A percentile compares a stretch with the other conserved stretches of the same genome.
Evolutionary conservation across 768 basidiomycete species (phyloP).

Genomic region (Mycena filopes): DNA sequence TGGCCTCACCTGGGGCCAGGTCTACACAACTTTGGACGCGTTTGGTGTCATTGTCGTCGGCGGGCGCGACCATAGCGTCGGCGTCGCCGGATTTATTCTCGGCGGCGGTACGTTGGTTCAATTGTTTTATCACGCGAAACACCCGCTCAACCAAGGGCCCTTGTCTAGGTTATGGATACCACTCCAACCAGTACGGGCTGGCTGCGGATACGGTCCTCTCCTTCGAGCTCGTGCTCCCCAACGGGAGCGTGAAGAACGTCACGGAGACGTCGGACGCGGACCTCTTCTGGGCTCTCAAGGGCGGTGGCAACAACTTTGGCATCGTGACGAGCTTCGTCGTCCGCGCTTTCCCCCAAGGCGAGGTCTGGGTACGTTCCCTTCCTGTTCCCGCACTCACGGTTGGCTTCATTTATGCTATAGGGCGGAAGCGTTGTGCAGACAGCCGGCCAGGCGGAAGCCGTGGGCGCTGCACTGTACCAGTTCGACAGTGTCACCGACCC

Average conservation of each 20-base stretch:
- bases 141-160: background rate
- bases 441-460: too few relatives aligned
- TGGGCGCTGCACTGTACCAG: too few relatives aligned
- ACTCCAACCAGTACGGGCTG: conserved; percentile 42
- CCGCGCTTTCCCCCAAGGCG: conserved; percentile 48
- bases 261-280: conserved; percentile 45
- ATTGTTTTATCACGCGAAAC: background rate
- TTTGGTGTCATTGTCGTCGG: conserved; percentile 54
- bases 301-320: conserved; percentile 41
- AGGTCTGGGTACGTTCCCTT: conserved; percentile 51
- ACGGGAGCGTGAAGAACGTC: conserved; percentile 46
- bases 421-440: too few relatives aligned
- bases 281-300: conserved; percentile 53
- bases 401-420: too few relatives aligned
- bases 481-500: too few relatives aligned
- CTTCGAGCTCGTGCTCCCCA: conserved; percentile 53
- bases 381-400: too few relatives aligned
- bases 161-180: conserved; percentile 55
- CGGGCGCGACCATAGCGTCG: conserved; percentile 52
- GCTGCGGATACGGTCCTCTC: conserved; percentile 48
- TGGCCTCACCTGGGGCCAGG: conserved; percentile 53
- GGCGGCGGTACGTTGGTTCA: conserved; percentile 48
- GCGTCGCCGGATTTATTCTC: conserved; percentile 47
- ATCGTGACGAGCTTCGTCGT: conserved; percentile 55
- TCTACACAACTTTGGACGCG: conserved; percentile 52